Evolutionary conservation across 2,329 filamentous ascomycete species (phyloP).

Genomic region (Microdochium trichocladiopsis): DNA sequence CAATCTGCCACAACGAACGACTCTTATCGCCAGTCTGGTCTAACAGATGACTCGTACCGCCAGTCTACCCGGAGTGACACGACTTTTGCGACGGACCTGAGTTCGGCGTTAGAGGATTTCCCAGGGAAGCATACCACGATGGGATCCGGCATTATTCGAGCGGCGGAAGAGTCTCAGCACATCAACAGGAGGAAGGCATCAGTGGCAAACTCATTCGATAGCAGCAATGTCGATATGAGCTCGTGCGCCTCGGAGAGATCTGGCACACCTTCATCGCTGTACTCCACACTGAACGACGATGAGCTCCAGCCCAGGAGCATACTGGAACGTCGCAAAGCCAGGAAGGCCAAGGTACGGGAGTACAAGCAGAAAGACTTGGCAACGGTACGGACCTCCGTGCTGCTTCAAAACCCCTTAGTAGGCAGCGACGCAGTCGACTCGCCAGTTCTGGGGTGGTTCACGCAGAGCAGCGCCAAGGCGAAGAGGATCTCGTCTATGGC

Average conservation of each 20-base stretch:
- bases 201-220: neutral
- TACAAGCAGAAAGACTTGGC: conserved; percentile 14
- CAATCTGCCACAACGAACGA: conserved; percentile 7
- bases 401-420: neutral
- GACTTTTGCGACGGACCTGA: conserved; percentile 3
- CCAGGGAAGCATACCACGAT: neutral
- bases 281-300: neutral
- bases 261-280: conserved; percentile 3
- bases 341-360: conserved; percentile 13
- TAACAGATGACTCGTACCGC: conserved; percentile 6
- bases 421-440: neutral
- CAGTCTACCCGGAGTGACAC: conserved; percentile 11
- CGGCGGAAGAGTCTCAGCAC: neutral
- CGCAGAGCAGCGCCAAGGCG: neutral
- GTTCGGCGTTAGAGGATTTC: neutral
- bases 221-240: neutral
- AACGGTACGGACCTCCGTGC: neutral
- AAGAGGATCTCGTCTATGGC: neutral
- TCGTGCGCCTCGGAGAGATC: conserved; percentile 1
- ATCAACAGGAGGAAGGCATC: neutral
- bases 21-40: conserved; percentile 8
- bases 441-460: neutral
- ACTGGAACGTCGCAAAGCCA: conserved; percentile 12
- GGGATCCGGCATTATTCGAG: neutral
- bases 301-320: conserved; percentile 7